Evolutionary conservation across 2,329 filamentous ascomycete genomes (phyloP).

Genomic region (Didymella arachidicola): DNA sequence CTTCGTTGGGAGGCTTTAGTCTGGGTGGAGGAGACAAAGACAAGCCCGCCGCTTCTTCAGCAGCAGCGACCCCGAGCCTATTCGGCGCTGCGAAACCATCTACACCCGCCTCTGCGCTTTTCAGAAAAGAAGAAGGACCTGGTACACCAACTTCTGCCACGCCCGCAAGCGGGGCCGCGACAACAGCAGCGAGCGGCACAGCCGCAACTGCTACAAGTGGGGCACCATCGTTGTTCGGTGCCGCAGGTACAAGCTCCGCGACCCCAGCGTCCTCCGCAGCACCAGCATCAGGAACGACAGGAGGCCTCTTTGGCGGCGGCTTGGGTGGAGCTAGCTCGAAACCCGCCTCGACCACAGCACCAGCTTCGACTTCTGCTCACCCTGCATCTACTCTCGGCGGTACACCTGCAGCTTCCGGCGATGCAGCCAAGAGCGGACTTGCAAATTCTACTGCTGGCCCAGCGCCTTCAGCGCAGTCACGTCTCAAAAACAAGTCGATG

Average conservation of each 20-base stretch:
- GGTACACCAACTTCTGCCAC: slow-evolving; percentile 5
- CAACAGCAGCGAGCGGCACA: slow-evolving; percentile 28
- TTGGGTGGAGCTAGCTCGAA: slow-evolving; percentile 23
- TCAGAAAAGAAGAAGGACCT: slow-evolving; percentile 7
- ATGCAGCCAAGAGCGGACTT: slow-evolving; percentile 54
- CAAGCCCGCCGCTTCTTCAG: slow-evolving; percentile 34
- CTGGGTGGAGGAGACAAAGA: slow-evolving; percentile 33
- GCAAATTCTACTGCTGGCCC: slow-evolving; percentile 82
- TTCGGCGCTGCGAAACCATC: slow-evolving; percentile 30
- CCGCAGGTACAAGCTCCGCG: slow-evolving; percentile 27
- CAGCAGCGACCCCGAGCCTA: slow-evolving; percentile 29
- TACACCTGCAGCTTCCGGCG: slow-evolving; percentile 28
- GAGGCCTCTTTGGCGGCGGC: slow-evolving; percentile 30
- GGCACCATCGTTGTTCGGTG: slow-evolving; percentile 31
- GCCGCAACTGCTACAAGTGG: slow-evolving; percentile 29
- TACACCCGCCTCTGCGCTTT: slow-evolving; percentile 22
- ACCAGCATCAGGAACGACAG: slow-evolving; percentile 22
- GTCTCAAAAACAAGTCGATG: slow-evolving; percentile 98
- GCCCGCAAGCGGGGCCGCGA: slow-evolving; percentile 31
- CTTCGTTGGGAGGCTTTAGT: slow-evolving; percentile 23
- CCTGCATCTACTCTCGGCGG: slow-evolving; percentile 29
- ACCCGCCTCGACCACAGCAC: slow-evolving; percentile 30
- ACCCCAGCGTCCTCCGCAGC: slow-evolving; percentile 31
- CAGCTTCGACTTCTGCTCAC: slow-evolving; percentile 29
- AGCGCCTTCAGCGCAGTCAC: slow-evolving; percentile 78